Evolutionary conservation across 2,329 filamentous ascomycete genomes (phyloP), one percentile per base, ranked within the genome.

Genomic region (Diaporthe australafricana): DNA sequence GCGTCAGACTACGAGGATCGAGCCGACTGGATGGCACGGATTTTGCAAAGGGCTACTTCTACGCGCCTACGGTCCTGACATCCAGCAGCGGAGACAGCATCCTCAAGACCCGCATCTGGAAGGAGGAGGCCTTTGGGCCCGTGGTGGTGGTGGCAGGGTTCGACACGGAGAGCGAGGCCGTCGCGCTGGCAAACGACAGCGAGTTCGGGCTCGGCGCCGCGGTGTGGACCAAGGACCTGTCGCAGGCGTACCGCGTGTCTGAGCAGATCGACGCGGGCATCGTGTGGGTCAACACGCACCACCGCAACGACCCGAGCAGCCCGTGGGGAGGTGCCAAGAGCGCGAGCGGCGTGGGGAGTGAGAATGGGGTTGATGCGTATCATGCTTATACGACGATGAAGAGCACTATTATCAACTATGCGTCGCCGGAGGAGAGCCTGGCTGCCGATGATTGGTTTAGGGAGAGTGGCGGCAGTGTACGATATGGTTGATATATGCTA

Each of bases 61-160:
- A 91, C 82, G 87, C 93, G 65, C 94, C 94, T 0, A 97, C 95
- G 0, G 88, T 98, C 2, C 87, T 98, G 32, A 78, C 79, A 0
- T 82, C 80, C 0, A 83, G 90, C 56, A 38, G 86, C 77, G 83
- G 79, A 82, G 86, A 88, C 74, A 89, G 89, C 77, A 86, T 95
- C 89, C 86, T 89, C 45, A 83, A 89, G 78, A 92, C 93, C 81
- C 90, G 90, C 79, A 92, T 96, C 76, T 92, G 93, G 85, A 88
- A 90, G 76, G 92, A 95, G 80, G 94, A 96, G 81, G 94, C 94
- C 72, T 96, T 96, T 80, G 94, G 94, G 25, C 94, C 94, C 11
- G 93, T 95, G 48, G 91, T 93, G 80, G 88, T 92, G 66, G 89
- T 96, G 75, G 88, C 89, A 77, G 92, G 92, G 76, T 96, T 96